Base-by-base conservation (phyloP, 495 filamentous ascomycete genomes). In the Sporormia fimetaria region DNA sequence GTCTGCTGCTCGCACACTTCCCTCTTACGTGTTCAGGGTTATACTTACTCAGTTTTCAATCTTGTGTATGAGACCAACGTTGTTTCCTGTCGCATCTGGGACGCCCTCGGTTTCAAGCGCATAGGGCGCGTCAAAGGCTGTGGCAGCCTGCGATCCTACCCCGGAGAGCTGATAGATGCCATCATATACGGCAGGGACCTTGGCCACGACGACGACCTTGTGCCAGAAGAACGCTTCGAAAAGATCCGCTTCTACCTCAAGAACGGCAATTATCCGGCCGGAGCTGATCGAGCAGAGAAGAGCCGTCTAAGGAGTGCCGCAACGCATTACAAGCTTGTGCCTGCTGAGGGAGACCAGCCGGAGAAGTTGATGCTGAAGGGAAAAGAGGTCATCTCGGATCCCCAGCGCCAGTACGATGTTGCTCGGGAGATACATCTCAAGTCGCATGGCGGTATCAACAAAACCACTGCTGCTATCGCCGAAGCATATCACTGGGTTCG, bases 181-280 rank as follows among this genome's bases (percentile, higher is more conserved):
- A 94, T 96, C 60, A 93, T 96, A 38, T 98, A 90, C 60, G 90
- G 92, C 2, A 75, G 92, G 17, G 87, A 93, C 52, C 72, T 98
- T 11, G 77, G 75, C 7, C 63, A 79, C 36, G 79, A 77, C 44
- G 87, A 93, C 52, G 85, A 94, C 58, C 84, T 81, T 52, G 81
- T 92, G 51, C 87, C 81, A 57, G 87, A 94, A 69, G 88, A 95
- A 61, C 82, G 90, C 44, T 96, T 96, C 67, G 87, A 95, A 65
- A 98, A 95, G 65, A 98, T 98, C 54, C 78, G 83, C 41, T 95
- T 83, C 63, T 98, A 98, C 65, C 77, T 98, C 51, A 92, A 93
- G 57, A 83, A 86, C 61, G 78, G 78, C 54, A 88, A 88, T 62
- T 96, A 98, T 60, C 90, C 90, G 22, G 74, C 80, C 43, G 90